Evolutionary conservation across 331 rosid species (phyloP), one percentile per base, ranked within the genome.

Genomic region (Stylosanthes scabra): DNA sequence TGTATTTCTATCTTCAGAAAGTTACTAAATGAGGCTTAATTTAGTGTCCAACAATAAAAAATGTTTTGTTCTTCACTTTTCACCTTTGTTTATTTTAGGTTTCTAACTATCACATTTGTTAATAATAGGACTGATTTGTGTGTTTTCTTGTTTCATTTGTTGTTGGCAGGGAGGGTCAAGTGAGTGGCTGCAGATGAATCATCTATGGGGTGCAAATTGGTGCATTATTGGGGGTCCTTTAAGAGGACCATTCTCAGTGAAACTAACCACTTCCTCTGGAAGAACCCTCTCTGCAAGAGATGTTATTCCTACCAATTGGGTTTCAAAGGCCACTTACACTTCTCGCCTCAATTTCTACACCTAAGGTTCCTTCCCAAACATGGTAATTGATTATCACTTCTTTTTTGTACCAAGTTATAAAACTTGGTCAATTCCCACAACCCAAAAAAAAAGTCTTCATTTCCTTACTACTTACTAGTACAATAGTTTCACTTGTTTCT

Each of bases 191-290:
- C 78, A 66, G 62, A 91, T 94, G 99, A 85, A 71, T 47, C 99
- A 94, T 79, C 20, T 94, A 0, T 94, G 99, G 99, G 99, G 99
- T 40, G 99, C 99, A 54, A 89, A 73, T 71, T 94, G 97, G 97
- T 84, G 86, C 85, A 77, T 91, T 11, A 77, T 59, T 63, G 86
- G 91, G 1, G 97, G 96, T 41, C 92, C 97, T 16, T 66, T 94
- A 67, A 83, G 72, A 44, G 99, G 97, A 5, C 99, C 99, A 28
- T 94, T 87, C 61, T 94, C 99, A 3, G 97, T 94, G 79, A 94
- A 87, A 82, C 66, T 94, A 55, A 83, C 89, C 45, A 83, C 99
- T 7, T 79, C 96, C 16, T 69, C 88, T 1, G 92, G 84, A 39
- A 90, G 75, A 72, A 74, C 54, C 60, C 92, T 94, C 25, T 82